A percentile compares a stretch with the other conserved stretches of the same genome.
These are phyloP conservation scores for Albizia julibrissin DNA, from an alignment of 306 rosid genomes.

Conservation along the genomic window DNA sequence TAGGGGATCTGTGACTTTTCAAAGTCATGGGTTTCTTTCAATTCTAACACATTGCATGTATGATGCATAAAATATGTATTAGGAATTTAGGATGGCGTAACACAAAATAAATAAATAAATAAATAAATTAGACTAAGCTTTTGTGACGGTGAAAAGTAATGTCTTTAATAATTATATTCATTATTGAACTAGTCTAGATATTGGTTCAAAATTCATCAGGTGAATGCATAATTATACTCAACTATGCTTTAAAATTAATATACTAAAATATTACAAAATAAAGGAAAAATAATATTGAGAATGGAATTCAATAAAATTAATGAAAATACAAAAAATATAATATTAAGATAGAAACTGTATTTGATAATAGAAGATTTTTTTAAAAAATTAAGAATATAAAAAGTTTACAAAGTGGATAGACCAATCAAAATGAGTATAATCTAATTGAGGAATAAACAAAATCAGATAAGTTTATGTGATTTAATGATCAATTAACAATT, in stretches of 20 bases:
- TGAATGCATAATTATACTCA: not conserved
- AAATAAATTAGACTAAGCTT: not conserved
- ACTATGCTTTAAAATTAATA: too few relatives aligned
- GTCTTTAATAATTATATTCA: not conserved
- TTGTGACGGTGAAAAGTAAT: not conserved
- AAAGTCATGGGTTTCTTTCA: not conserved
- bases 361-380: too few relatives aligned
- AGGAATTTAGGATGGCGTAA: not conserved
- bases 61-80: not conserved
- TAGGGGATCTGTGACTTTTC: not conserved
- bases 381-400: too few relatives aligned
- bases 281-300: not conserved
- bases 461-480: too few relatives aligned
- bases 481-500: too few relatives aligned
- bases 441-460: too few relatives aligned
- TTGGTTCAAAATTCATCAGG: not conserved
- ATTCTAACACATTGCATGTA: not conserved
- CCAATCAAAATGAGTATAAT: too few relatives aligned
- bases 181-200: not conserved
- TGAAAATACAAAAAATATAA: too few relatives aligned
- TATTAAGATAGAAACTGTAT: too few relatives aligned
- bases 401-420: too few relatives aligned
- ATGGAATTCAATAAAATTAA: too few relatives aligned
- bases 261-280: too few relatives aligned
- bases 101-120: not conserved